These are phyloP conservation scores for Dissoconium aciculare DNA, from an alignment of 2,329 filamentous ascomycete genomes.

Conservation along the genomic window DNA sequence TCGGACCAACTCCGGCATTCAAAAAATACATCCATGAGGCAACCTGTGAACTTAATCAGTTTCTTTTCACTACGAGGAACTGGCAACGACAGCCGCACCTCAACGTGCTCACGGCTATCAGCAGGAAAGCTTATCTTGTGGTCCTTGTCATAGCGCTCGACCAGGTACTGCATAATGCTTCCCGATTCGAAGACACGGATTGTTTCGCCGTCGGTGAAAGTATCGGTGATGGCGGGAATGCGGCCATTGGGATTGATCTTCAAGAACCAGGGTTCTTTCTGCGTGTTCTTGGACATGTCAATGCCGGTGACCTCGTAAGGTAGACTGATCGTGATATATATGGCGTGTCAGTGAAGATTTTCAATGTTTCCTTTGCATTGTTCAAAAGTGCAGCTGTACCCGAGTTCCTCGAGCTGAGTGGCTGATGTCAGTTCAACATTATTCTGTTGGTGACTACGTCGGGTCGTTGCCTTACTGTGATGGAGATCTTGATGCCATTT, in stretches of 20 bases:
- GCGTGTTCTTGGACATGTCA: slow-evolving; percentile 57
- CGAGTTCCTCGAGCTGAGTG: slow-evolving; percentile 62
- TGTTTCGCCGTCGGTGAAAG: slow-evolving; percentile 53
- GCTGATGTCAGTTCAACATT: too few relatives aligned
- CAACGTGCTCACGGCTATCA: slow-evolving; percentile 60
- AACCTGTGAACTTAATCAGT: too few relatives aligned
- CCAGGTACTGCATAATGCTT: slow-evolving; percentile 70
- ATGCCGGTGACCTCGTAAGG: slow-evolving; percentile 64
- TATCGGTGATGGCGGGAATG: slow-evolving; percentile 77
- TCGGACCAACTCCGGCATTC: slow-evolving; percentile 46
- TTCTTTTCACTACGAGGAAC: not conserved
- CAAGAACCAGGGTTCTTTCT: slow-evolving; percentile 78
- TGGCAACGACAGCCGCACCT: slow-evolving; percentile 39
- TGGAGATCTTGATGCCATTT: slow-evolving; percentile 82
- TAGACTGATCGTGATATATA: too few relatives aligned
- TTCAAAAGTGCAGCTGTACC: too few relatives aligned
- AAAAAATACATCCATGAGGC: slow-evolving; percentile 39
- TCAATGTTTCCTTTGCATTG: too few relatives aligned
- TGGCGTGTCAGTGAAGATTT: too few relatives aligned
- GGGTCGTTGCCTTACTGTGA: slow-evolving; percentile 40
- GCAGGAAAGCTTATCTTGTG: slow-evolving; percentile 68
- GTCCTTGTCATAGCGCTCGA: slow-evolving; percentile 47
- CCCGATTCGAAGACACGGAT: slow-evolving; percentile 74
- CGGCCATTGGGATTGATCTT: slow-evolving; percentile 82
- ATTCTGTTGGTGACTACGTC: too few relatives aligned